Percentiles rank a stretch among this genome's conserved stretches.
Evolutionary conservation across 148 eudicot species (phyloP).

Genomic region (Linanthus parryae): DNA sequence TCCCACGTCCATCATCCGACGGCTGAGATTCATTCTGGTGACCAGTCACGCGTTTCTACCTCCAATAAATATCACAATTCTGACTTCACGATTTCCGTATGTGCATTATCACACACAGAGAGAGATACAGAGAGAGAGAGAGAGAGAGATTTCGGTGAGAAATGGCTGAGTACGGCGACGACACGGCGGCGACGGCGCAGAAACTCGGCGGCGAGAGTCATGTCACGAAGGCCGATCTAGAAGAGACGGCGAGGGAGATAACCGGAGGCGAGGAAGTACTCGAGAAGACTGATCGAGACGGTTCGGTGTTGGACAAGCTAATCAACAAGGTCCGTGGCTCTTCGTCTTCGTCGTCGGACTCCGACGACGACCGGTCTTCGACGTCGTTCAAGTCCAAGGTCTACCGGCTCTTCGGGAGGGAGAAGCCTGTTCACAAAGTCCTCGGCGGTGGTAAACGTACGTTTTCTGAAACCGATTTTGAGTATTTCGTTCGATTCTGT

Average conservation of each 20-base stretch:
- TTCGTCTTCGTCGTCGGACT: constrained; percentile 40
- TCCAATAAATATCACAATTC: too few species aligned
- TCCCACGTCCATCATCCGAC: constrained; percentile 1
- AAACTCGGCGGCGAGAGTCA: too few species aligned
- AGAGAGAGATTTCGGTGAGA: constrained; percentile 9
- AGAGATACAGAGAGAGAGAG: neutral
- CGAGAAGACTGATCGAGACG: too few species aligned
- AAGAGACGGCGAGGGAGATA: too few species aligned
- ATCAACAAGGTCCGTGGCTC: constrained; percentile 41
- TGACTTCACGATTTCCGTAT: neutral
- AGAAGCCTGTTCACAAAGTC: constrained; percentile 44
- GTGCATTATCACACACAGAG: neutral
- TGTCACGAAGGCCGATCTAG: too few species aligned
- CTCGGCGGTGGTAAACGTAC: constrained; percentile 77
- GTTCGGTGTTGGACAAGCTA: constrained; percentile 68
- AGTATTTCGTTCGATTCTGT: neutral
- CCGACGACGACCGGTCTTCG: constrained; percentile 34
- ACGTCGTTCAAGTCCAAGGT: constrained; percentile 23
- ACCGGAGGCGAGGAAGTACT: too few species aligned
- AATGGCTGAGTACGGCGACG: constrained; percentile 15
- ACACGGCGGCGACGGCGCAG: constrained; percentile 19
- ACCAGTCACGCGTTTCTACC: neutral
- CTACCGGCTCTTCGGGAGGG: constrained; percentile 44
- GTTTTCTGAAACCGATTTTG: neutral
- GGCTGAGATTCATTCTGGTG: constrained; percentile 8